Evolutionary conservation across 2,329 filamentous ascomycete genomes (phyloP).

Genomic region (Fusarium lyarnte): DNA sequence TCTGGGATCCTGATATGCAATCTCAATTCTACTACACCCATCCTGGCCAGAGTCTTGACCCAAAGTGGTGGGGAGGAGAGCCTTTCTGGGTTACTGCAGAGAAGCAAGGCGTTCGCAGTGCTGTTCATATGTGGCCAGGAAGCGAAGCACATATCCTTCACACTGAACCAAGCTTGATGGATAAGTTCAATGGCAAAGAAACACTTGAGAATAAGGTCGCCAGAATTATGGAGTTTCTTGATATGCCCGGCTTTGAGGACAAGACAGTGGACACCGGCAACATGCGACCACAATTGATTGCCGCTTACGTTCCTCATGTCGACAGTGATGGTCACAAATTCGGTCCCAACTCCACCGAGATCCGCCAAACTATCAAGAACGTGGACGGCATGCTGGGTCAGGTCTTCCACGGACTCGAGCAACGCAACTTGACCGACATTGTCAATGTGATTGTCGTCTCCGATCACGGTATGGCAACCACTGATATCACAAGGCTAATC

Average conservation of each 20-base stretch:
- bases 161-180: constrained; percentile 81
- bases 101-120: constrained; percentile 77
- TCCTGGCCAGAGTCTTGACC: constrained; percentile 76
- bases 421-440: constrained; percentile 85
- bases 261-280: constrained; percentile 58
- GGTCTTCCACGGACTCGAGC: constrained; percentile 79
- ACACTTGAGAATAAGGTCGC: constrained; percentile 77
- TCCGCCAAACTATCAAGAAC: constrained; percentile 77
- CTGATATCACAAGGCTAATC: constrained; percentile 79
- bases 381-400: constrained; percentile 85
- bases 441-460: constrained; percentile 97
- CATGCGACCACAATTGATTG: constrained; percentile 87
- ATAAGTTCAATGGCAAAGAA: constrained; percentile 85
- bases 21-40: constrained; percentile 92
- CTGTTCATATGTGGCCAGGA: constrained; percentile 98
- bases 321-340: constrained; percentile 87
- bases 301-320: constrained; percentile 93
- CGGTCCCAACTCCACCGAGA: constrained; percentile 95
- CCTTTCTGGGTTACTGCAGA: constrained; percentile 96
- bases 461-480: constrained; percentile 98
- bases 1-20: constrained; percentile 83
- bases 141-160: constrained; percentile 85
- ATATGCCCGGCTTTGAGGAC: constrained; percentile 78
- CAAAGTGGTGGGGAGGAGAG: constrained; percentile 95
- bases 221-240: constrained; percentile 83